Evolutionary conservation across 108 stramenopile genomes (phyloP).

Genomic region (Skeletonema costatum): DNA sequence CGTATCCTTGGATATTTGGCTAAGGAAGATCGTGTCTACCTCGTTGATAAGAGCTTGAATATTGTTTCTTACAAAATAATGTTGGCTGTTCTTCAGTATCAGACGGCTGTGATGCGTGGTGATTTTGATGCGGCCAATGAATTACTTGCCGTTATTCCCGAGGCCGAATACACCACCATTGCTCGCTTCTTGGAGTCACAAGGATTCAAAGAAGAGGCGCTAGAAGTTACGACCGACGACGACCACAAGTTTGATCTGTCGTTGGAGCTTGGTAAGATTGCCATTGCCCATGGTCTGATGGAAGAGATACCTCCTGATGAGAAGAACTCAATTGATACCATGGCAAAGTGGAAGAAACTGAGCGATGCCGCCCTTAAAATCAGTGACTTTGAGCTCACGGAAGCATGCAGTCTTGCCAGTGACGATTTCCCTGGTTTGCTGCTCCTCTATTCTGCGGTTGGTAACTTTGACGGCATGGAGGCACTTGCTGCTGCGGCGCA

Average conservation of each 20-base stretch:
- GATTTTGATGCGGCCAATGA: conserved; percentile 98
- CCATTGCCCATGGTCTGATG: conserved; percentile 83
- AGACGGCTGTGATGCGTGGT: conserved; percentile 98
- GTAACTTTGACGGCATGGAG: conserved; percentile 91
- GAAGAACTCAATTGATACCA: conserved; percentile 91
- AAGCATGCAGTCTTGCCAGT: conserved; percentile 88
- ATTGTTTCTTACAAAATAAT: conserved; percentile 93
- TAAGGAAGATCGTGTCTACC: conserved; percentile 97
- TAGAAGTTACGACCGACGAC: conserved; percentile 92
- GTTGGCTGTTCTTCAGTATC: conserved; percentile 94
- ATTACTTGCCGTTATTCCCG: conserved; percentile 91
- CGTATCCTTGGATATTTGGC: conserved; percentile 96
- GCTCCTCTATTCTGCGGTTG: conserved; percentile 93
- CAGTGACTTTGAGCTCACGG: conserved; percentile 92
- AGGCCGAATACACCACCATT: conserved; percentile 91
- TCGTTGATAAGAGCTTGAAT: conserved; percentile 94
- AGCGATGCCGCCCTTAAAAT: conserved; percentile 95
- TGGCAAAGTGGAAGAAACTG: conserved; percentile 97
- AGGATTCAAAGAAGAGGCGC: conserved; percentile 99
- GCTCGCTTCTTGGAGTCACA: conserved; percentile 98
- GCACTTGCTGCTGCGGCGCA: conserved; percentile 82
- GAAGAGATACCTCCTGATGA: conserved; percentile 83
- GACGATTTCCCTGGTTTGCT: conserved; percentile 93
- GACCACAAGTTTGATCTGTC: conserved; percentile 98
- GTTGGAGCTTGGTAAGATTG: conserved; percentile 93